Conservation (phyloP, 2,329 filamentous ascomycete species). For the Cercospora sesami region DNA sequence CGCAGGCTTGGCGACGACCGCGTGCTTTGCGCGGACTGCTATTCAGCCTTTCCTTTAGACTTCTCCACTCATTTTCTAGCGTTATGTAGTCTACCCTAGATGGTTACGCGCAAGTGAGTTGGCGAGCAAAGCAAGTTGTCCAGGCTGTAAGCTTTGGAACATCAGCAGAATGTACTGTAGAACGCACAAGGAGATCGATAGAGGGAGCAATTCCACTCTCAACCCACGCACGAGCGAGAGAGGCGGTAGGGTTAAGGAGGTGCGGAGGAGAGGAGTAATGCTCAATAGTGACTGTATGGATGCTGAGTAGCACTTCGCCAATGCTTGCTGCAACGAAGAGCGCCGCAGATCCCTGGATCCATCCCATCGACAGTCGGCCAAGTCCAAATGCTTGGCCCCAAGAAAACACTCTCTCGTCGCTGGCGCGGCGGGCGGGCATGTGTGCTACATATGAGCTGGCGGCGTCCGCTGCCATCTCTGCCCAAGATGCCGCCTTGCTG, state of each 20-base stretch:
- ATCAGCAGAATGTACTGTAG: too few species aligned
- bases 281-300: too few species aligned
- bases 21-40: not conserved
- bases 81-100: too few species aligned
- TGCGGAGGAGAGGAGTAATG: too few species aligned
- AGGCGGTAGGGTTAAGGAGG: too few species aligned
- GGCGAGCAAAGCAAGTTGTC: too few species aligned
- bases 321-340: not conserved
- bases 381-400: not conserved
- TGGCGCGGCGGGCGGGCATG: not conserved
- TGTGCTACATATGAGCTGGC: slow-evolving; percentile 6
- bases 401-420: not conserved
- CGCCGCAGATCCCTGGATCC: slow-evolving; percentile 1
- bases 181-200: too few species aligned
- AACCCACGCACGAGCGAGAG: too few species aligned
- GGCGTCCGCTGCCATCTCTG: not conserved
- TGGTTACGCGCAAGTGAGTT: too few species aligned
- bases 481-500: not conserved
- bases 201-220: too few species aligned
- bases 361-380: not conserved
- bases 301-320: not conserved
- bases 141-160: too few species aligned
- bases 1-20: not conserved
- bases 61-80: not conserved
- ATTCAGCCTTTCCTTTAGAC: not conserved